Base-by-base conservation (phyloP, 805 yeast genomes). In the Saccharomycopsis guyanensis region DNA sequence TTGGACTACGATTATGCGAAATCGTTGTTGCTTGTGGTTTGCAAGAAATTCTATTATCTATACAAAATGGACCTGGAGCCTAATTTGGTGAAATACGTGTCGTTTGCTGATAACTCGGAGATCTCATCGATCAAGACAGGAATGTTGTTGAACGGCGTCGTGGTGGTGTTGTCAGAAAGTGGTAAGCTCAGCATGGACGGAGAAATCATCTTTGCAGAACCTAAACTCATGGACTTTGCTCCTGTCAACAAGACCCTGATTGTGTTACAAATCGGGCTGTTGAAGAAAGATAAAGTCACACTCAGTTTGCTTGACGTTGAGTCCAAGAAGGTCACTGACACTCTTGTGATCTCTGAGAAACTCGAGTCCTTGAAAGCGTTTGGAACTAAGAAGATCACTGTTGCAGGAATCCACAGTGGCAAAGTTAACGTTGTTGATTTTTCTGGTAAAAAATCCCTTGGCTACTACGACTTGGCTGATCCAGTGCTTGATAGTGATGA, bases 11-110 rank as follows among this genome's bases (percentile, higher is more conserved):
- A 32, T 8, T 20, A 10, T 24, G 10, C 39, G 6, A 24, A 33
- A 8, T 10, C 10, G 38, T 23, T n/a, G 25, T 23, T 46, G 18
- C 33, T 50, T 18, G 40, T 42, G 7, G 43, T 22, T 31, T 50
- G 53, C 27, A 47, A 33, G 15, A 50, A 44, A 36, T 47, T 50
- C 20, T 44, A 20, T 15, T 50, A 50, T 23, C 27, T 50, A 16
- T 50, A 50, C 38, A 38, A 47, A 35, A 25, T 47, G 12, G 23
- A 15, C 4, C n/a, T 18, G 7, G 12, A 37, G 36, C 43, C 16
- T 27, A 37, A 15, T 41, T 42, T 15, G 10, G 25, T 43, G 6
- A 29, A 39, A 2, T 38, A 25, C 18, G 27, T 29, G 3, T 27
- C 41, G 13, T 34, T 49, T 20, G 37, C 25, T 2, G 32, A 32